phyloP scores from a whole-genome alignment of 2,329 filamentous ascomycete species.

The Cercospora nicotianae region DNA sequence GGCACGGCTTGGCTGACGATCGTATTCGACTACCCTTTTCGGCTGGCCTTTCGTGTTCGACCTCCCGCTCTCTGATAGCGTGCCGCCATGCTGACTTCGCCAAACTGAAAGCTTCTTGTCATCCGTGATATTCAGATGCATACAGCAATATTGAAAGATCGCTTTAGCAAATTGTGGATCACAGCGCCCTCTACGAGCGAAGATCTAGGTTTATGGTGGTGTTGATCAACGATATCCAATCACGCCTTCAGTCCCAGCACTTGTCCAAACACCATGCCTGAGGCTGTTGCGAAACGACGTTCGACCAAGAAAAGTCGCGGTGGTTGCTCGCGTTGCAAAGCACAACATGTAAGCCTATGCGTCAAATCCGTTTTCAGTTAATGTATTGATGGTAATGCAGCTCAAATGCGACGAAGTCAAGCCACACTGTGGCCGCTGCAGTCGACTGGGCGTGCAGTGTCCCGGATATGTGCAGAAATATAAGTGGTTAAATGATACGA shows the following conservation, averaged over 20 bases:
- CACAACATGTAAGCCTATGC: constrained; percentile 16
- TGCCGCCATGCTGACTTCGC: not conserved
- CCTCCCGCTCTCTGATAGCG: not conserved
- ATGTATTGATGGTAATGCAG: constrained; percentile 2
- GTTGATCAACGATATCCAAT: not conserved
- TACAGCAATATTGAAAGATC: not conserved
- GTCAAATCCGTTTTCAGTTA: not conserved
- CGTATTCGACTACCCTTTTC: constrained; percentile 14
- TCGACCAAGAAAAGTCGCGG: constrained; percentile 18
- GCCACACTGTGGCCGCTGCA: constrained; percentile 17
- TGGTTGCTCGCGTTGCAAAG: constrained; percentile 23
- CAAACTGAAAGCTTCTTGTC: not conserved
- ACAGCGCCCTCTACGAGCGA: not conserved
- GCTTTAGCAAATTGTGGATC: not conserved
- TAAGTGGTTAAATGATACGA: constrained; percentile 18
- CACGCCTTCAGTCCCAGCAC: not conserved
- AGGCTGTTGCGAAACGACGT: constrained; percentile 12
- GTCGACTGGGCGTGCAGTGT: constrained; percentile 16
- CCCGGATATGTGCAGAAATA: constrained; percentile 18
- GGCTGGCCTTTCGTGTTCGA: not conserved
- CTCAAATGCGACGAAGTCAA: constrained; percentile 23
- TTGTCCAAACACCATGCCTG: constrained; percentile 6
- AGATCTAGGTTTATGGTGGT: not conserved
- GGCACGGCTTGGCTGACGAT: not conserved
- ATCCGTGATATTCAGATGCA: not conserved